Base-by-base conservation (phyloP, 768 basidiomycete genomes). In the Suillus variegatus region DNA sequence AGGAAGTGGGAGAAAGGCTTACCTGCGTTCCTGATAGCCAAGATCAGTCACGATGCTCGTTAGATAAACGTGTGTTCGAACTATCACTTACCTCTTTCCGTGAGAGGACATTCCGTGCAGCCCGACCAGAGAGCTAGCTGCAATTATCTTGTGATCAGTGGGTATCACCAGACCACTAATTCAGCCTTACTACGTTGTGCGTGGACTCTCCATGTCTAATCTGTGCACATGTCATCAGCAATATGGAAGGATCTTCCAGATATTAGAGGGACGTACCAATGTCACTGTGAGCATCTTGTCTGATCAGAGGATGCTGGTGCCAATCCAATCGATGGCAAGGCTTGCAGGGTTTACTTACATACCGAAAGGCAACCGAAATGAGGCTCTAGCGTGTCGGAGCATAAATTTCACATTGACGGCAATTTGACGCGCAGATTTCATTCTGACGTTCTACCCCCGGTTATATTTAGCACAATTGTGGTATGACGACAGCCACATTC, bases 121-220 rank as follows among this genome's bases (percentile, higher is more conserved):
- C 57, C 57, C 25, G 57, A 60, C 57, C 57, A 60, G 25, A 60
- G 36, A 12, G 36, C 57, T 41, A 18, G 40, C 57, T 60, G 57
- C 57, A 60, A 60, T 25, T 20, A 7, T 41, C 25, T 32, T 9
- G 25, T 2, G 16, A 28, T 60, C 18, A 60, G 57, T 41, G 36
- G 14, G 56, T 41, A 68, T 60, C 57, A 12, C 40, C 36, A 6
- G 25, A 28, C 25, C 3, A 7, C 20, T 0, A n/a, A 36, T 36
- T 49, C 32, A 58, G n/a, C 71, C 86, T 56, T 62, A 90, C 91
- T 72, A 89, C 67, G 69, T 94, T 94, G 69, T 93, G 92, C 40
- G 83, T 86, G 8, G 91, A 91, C 71, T 94, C 91, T 44, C 87
- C 92, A 73, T 94, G 92, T 62, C 92, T 81, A 69, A 92, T 81